Evolutionary conservation across 2,329 filamentous ascomycete species (phyloP), one percentile per base, ranked within the genome.

Genomic region (Monilinia polystroma): DNA sequence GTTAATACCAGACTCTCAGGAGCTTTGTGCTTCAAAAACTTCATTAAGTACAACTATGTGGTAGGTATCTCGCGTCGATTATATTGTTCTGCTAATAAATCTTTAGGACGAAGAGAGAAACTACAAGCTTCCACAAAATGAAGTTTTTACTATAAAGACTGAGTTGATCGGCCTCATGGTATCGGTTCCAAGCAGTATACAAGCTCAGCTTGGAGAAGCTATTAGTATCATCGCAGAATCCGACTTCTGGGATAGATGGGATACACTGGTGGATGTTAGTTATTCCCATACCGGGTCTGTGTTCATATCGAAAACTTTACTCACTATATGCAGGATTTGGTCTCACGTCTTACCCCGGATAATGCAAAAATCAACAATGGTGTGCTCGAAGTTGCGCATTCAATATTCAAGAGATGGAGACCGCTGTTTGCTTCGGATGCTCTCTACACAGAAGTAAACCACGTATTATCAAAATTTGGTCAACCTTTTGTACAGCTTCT

Each of bases 101-200:
- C 52, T 29, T 71, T 38, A 90, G 82, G 92, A 98, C 78, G 94
- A 97, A 76, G 91, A 97, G 80, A 93, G 95, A 76, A 90, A 90
- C 78, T 95, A 99, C 83, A 95, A 93, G 80, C 86, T 99, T 49
- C 87, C 91, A 16, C 78, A 83, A 69, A 85, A 91, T 72, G 95
- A 98, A 81, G 93, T 99, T 49, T 80, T 82, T 38, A 91, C 91
- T 54, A 97, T 99, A 83, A 99, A 99, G 81, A 87, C 88, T 75
- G 93, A 97, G 81, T 87, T 99, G 69, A 94, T 99, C 74, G 94
- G 92, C 67, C 84, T 99, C 74, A 99, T 99, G 95, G 96, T 97
- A 75, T 88, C 90, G 11, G 93, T 95, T 32, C 95, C 94, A 4
- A 79, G 91, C 23, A 90, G 87, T 68, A 90, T 99, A 71, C 96